Evolutionary conservation across 2,329 filamentous ascomycete genomes (phyloP).

Genomic region (Xylariaceae sp.): DNA sequence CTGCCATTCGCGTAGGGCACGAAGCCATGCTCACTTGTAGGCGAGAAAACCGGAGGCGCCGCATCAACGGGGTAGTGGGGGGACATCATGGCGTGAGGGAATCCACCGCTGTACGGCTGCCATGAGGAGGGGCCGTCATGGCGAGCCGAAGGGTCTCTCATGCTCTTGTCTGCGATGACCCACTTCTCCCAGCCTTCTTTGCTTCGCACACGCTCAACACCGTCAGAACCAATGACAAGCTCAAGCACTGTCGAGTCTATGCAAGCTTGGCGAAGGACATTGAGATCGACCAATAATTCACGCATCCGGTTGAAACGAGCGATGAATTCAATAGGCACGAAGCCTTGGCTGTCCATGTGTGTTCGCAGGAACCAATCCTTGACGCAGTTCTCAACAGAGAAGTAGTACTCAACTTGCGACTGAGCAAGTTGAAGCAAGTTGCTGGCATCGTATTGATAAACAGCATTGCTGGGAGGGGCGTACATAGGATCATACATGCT

Average conservation of each 20-base stretch:
- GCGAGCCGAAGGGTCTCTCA: slow-evolving; percentile 68
- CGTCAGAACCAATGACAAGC: slow-evolving; percentile 68
- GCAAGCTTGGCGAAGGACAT: slow-evolving; percentile 69
- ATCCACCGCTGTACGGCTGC: slow-evolving; percentile 21
- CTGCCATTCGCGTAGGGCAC: slow-evolving; percentile 32
- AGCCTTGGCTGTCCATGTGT: slow-evolving; percentile 94
- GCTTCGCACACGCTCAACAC: slow-evolving; percentile 70
- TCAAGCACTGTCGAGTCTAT: slow-evolving; percentile 69
- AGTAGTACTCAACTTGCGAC: slow-evolving; percentile 79
- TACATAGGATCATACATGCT: slow-evolving; percentile 52
- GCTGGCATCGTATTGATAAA: slow-evolving; percentile 43
- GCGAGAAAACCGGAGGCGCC: slow-evolving; percentile 28
- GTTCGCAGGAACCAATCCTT: slow-evolving; percentile 85
- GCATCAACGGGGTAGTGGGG: slow-evolving; percentile 26
- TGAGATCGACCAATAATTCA: slow-evolving; percentile 63
- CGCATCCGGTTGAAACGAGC: slow-evolving; percentile 82
- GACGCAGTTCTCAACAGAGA: slow-evolving; percentile 90
- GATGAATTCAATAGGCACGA: slow-evolving; percentile 74
- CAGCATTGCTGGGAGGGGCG: slow-evolving; percentile 48
- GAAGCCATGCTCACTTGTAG: slow-evolving; percentile 30
- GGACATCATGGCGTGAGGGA: slow-evolving; percentile 23
- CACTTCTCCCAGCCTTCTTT: slow-evolving; percentile 75
- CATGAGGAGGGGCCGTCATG: slow-evolving; percentile 58
- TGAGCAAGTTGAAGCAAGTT: slow-evolving; percentile 35
- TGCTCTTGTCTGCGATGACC: slow-evolving; percentile 59